Percentiles rank a stretch among this genome's conserved stretches.
Conservation (phyloP, 805 yeast genomes). For the Ogataea populi-albae region DNA sequence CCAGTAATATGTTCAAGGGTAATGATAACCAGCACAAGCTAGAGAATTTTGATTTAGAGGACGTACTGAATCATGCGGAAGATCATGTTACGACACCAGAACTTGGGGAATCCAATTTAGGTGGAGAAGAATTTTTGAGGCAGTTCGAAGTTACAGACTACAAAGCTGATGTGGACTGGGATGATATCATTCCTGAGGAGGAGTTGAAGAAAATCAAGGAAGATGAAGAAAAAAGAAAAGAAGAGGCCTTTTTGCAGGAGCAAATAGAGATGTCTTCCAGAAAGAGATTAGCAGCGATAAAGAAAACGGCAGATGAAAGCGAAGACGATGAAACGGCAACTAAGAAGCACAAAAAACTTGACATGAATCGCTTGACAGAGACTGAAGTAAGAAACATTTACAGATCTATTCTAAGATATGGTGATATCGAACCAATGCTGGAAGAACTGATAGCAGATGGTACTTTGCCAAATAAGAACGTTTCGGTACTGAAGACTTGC, state of each 20-base stretch:
- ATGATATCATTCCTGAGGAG: slow-evolving; percentile 95
- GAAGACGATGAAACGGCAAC: slow-evolving; percentile 36
- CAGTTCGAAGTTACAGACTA: slow-evolving; percentile 99
- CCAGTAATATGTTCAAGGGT: slow-evolving; percentile 97
- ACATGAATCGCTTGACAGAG: slow-evolving; percentile 63
- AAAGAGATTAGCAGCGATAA: slow-evolving; percentile 65
- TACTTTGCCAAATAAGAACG: slow-evolving; percentile 77
- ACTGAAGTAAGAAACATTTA: slow-evolving; percentile 84
- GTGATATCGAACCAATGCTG: slow-evolving; percentile 75
- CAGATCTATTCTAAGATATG: slow-evolving; percentile 75
- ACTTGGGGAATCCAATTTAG: slow-evolving; percentile 93
- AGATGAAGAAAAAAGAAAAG: slow-evolving; percentile 82
- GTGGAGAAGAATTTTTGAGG: slow-evolving; percentile 95
- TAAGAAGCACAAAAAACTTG: slow-evolving; percentile 37
- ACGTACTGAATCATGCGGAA: slow-evolving; percentile 93
- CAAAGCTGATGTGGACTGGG: slow-evolving; percentile 98
- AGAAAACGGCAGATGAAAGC: slow-evolving; percentile 39
- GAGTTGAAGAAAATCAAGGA: slow-evolving; percentile 86
- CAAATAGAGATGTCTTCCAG: slow-evolving; percentile 86
- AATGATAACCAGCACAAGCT: slow-evolving; percentile 88
- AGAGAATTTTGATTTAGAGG: slow-evolving; percentile 93
- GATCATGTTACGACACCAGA: slow-evolving; percentile 97
- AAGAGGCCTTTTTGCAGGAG: slow-evolving; percentile 82
- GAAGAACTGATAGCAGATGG: slow-evolving; percentile 89
- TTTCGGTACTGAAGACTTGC: slow-evolving; percentile 70